Evolutionary conservation across 148 eudicot genomes (phyloP).

Genomic region (Persicaria maculosa): DNA sequence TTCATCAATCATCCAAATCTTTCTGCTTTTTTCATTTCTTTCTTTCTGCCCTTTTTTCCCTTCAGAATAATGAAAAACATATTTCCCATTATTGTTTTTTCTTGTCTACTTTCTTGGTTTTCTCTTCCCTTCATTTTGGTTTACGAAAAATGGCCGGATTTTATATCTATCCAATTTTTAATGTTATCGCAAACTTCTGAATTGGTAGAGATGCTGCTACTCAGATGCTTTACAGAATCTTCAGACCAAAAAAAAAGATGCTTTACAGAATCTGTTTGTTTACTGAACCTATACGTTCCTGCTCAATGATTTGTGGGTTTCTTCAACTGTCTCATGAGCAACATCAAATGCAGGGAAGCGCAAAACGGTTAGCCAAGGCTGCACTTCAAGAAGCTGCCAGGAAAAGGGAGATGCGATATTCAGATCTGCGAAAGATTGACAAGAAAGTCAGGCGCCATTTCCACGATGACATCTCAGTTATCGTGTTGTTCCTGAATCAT

Average conservation of each 20-base stretch:
- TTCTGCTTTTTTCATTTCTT: background rate
- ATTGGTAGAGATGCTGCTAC: no score
- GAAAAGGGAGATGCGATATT: constrained; percentile 28
- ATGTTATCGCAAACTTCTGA: no score
- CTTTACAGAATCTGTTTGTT: background rate
- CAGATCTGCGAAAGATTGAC: constrained; percentile 30
- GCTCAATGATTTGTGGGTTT: background rate
- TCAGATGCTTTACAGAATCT: no score
- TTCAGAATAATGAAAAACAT: background rate
- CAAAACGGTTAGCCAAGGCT: constrained; percentile 42
- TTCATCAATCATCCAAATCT: background rate
- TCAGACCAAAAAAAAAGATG: no score
- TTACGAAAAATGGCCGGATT: no score
- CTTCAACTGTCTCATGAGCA: background rate
- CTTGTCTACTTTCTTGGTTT: no score
- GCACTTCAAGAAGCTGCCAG: constrained; percentile 48
- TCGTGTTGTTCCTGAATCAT: constrained; percentile 21
- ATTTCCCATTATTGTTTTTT: background rate
- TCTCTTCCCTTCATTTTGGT: no score
- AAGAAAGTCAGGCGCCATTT: constrained; percentile 39
- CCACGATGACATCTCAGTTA: constrained; percentile 71
- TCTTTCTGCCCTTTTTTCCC: background rate
- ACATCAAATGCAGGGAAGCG: constrained; percentile 43
- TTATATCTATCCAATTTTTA: no score
- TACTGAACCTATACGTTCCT: background rate